Evolutionary conservation across 2,329 filamentous ascomycete genomes (phyloP).

Genomic region (Phyllosticta citriasiana): DNA sequence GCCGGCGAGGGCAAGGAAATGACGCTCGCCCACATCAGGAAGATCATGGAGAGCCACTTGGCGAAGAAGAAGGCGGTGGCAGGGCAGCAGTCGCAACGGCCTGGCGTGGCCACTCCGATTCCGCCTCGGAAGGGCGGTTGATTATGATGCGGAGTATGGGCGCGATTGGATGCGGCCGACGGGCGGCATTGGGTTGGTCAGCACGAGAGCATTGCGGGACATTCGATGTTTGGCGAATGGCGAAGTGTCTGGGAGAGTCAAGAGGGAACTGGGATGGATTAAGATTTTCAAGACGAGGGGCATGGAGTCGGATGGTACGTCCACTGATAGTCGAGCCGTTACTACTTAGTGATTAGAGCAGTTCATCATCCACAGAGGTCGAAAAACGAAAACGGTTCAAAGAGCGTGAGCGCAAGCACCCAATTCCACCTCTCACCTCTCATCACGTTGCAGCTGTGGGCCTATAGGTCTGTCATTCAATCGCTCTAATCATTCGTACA

Average conservation of each 20-base stretch:
- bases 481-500: background rate
- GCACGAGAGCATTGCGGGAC: background rate
- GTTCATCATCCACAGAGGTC: background rate
- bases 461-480: background rate
- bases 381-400: background rate
- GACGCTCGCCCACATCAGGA: conserved; percentile 33
- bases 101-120: conserved; percentile 14
- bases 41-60: conserved; percentile 36
- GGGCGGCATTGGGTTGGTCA: background rate
- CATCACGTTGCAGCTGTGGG: background rate
- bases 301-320: background rate
- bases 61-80: conserved; percentile 29
- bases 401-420: background rate
- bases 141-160: background rate
- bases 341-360: background rate
- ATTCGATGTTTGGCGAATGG: background rate
- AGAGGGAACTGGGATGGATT: background rate
- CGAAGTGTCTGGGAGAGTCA: background rate
- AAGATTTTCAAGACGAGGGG: background rate
- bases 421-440: background rate
- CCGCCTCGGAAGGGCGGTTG: conserved; percentile 16
- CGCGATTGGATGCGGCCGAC: background rate
- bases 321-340: background rate
- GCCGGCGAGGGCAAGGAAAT: conserved; percentile 33
- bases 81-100: conserved; percentile 3